Evolutionary conservation across 169 alveolate genomes (phyloP).

Genomic region (Plasmodium berghei): DNA sequence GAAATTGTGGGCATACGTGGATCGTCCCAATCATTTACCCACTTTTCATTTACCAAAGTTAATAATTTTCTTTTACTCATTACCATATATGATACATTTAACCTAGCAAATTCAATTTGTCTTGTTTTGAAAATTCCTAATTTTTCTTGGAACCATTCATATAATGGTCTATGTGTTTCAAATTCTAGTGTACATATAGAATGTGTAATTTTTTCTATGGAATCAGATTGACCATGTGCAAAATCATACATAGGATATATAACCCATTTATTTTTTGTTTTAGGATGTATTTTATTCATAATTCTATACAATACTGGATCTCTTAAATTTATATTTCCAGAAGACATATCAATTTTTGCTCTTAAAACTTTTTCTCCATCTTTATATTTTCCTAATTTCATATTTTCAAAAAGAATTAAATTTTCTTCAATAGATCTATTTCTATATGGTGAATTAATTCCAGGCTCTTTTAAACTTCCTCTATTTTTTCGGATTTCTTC

Average conservation of each 20-base stretch:
- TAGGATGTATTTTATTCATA: slow-evolving; percentile 94
- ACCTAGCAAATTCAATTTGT: slow-evolving; percentile 97
- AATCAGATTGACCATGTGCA: slow-evolving; percentile 99
- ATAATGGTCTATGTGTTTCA: slow-evolving; percentile 98
- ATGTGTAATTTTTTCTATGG: slow-evolving; percentile 98
- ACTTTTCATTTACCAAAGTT: slow-evolving; percentile 92
- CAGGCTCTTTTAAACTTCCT: slow-evolving; percentile 91
- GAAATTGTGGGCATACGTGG: slow-evolving; percentile 99
- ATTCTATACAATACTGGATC: slow-evolving; percentile 97
- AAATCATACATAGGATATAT: slow-evolving; percentile 99
- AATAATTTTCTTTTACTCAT: slow-evolving; percentile 96
- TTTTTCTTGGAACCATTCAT: slow-evolving; percentile 98
- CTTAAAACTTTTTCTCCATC: slow-evolving; percentile 97
- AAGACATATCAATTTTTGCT: slow-evolving; percentile 98
- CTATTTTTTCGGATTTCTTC: slow-evolving; percentile 93
- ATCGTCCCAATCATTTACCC: slow-evolving; percentile 99
- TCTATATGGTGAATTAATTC: slow-evolving; percentile 93
- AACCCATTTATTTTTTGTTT: slow-evolving; percentile 98
- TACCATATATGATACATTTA: slow-evolving; percentile 96
- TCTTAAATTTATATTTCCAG: slow-evolving; percentile 97
- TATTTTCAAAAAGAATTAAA: slow-evolving; percentile 94
- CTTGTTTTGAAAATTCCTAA: slow-evolving; percentile 88
- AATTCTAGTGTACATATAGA: slow-evolving; percentile 99
- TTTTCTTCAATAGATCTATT: slow-evolving; percentile 97
- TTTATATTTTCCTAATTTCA: slow-evolving; percentile 96